Percentiles rank a stretch among this genome's conserved stretches.
These are phyloP conservation scores for Pythium rishiriense DNA, from an alignment of 352 stramenopile genomes.

Conservation along the genomic window DNA sequence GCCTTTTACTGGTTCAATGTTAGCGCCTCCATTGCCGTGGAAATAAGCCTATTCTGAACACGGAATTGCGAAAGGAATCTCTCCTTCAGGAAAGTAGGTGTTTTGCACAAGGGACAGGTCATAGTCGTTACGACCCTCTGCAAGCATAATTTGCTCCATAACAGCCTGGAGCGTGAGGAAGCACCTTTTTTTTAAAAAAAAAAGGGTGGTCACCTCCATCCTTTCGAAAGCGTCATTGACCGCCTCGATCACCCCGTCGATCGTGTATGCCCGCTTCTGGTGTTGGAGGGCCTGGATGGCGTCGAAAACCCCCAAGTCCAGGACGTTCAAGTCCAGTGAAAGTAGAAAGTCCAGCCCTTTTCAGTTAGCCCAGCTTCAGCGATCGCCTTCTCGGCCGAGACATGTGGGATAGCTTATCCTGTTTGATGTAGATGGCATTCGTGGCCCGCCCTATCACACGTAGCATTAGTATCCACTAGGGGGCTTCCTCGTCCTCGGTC, in stretches of 20 bases:
- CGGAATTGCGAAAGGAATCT: no score
- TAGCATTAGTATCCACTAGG: no score
- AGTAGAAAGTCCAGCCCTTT: background rate
- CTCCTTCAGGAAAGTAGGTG: no score
- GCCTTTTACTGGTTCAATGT: no score
- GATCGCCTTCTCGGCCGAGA: background rate
- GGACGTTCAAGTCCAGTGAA: constrained; percentile 19
- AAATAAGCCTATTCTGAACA: no score
- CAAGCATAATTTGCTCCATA: background rate
- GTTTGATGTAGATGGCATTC: no score
- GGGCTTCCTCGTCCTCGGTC: background rate
- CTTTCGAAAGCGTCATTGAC: background rate
- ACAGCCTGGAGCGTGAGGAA: background rate
- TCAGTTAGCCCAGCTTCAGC: background rate
- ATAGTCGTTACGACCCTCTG: background rate
- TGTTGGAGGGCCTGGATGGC: constrained; percentile 20
- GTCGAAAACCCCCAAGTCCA: constrained; percentile 22
- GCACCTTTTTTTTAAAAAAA: background rate
- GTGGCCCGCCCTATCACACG: constrained; percentile 17
- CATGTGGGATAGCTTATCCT: no score
- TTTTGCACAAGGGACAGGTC: background rate
- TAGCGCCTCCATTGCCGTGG: no score
- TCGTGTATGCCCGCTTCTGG: background rate
- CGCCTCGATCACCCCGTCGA: background rate
- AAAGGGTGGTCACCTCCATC: no score